Base-by-base conservation (phyloP, 495 filamentous ascomycete species). In the Podospora pseudocomata region DNA sequence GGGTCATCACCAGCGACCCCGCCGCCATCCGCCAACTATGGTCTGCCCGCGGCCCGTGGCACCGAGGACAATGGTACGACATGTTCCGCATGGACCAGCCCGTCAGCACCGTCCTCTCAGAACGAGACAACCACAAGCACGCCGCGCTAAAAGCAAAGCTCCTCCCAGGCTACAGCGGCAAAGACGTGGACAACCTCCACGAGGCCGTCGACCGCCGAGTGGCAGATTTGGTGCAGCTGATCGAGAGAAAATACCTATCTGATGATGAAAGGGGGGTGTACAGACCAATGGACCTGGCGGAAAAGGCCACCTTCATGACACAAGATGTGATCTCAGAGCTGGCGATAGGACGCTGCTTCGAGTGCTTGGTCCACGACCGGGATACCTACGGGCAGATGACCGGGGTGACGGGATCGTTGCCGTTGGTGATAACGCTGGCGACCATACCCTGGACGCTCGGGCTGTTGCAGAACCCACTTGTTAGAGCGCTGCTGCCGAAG, bases 401-500 rank as follows among this genome's bases (percentile, higher is more conserved):
- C 56, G 76, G 76, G 1, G 64, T 75, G 4, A 80, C 81, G 26
- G 75, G 77, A 9, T 72, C 74, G 5, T 70, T 80, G 0, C 73
- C 80, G 0, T 69, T 78, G 18, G 49, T 71, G 32, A 72, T 68
- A 39, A 68, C 65, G 62, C 73, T 74, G 60, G 73, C 72, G 2
- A 27, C 64, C 15, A 9, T 68, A 1, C 71, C 71, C 34, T 70
- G 73, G 60, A 67, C 77, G 20, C 75, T 80, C 9, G 65, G 73
- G 7, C 49, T 79, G 30, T 70, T 76, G 2, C 66, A 69, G 30
- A 68, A 74, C 16, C 70, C 80, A 5, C 63, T 72, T 18, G 70
- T 70, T 30, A 83, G 80, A 67, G 44, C 88, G 67, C 82, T 88
- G n/a, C 67, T 80, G 60, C 88, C 87, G 0, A 86, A 80, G 57